Evolutionary conservation across 1,284 basidiomycete species (phyloP), one percentile per base, ranked within the genome.

Genomic region (Mycosarcoma mackinlayi): DNA sequence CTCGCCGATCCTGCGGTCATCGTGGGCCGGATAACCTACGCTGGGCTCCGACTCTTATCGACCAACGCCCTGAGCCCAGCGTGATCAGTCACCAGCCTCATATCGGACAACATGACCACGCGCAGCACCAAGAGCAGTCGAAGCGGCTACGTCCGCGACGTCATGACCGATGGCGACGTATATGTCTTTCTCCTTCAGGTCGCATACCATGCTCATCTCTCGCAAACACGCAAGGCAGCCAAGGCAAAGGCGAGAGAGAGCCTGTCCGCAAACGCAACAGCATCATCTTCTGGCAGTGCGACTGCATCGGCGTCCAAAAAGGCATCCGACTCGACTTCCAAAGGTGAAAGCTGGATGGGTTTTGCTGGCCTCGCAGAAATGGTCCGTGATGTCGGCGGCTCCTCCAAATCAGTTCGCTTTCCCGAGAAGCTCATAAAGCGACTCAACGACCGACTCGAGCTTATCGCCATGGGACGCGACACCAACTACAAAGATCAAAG

Each of bases 371-470:
- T 80, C 4, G 67, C 67, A 5, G 78, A 80, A 31, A 67, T 77
- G 53, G 52, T 81, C 23, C 56, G 68, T 9, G 70, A 76, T n/a
- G 60, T 76, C 18, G 59, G 71, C 31, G 48, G 66, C 27, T 72
- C 70, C 14, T 52, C 59, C 39, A 77, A 73, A 37, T 60, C 60
- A 6, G 76, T 65, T 7, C 57, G 72, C 4, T 78, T 79, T 33
- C 80, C 80, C 10, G 79, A 82, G 48, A 81, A 82, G 68, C 71
- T 82, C 47, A 59, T 80, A 47, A 79, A 78, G 41, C 48, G 73
- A 0, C 68, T 82, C 35, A 65, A 69, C 38, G 79, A 81, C 31
- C 70, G 78, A 6, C 55, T 82, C 37, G 76, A 79, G 35, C 57
- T 63, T n/a, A 76, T 81, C 47, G 77, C 77, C 16, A 77, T 80